Conservation (phyloP, 2,329 filamentous ascomycete genomes). For the Diaporthe sp. region DNA sequence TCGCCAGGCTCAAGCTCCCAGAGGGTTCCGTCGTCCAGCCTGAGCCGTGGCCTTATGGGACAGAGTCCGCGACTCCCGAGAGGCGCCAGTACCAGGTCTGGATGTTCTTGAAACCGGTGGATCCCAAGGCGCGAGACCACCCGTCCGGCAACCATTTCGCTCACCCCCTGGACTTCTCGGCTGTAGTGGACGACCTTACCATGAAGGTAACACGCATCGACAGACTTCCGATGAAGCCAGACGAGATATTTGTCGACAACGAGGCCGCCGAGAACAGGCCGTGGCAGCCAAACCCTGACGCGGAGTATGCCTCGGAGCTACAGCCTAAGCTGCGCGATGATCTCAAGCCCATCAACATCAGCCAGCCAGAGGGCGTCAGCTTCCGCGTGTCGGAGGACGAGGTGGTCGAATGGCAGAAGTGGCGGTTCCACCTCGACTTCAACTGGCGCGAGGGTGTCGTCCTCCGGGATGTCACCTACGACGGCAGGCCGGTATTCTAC, state of each 20-base stretch:
- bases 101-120: constrained; percentile 74
- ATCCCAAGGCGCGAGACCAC: constrained; percentile 68
- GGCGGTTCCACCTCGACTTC: constrained; percentile 75
- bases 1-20: constrained; percentile 73
- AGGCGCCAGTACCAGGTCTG: constrained; percentile 75
- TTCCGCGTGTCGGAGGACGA: constrained; percentile 57
- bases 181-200: constrained; percentile 73
- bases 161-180: constrained; percentile 75
- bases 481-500: constrained; percentile 72
- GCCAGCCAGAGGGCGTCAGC: constrained; percentile 75
- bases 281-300: constrained; percentile 67
- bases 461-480: constrained; percentile 73
- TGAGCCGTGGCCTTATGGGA: constrained; percentile 77
- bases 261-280: constrained; percentile 71
- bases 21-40: constrained; percentile 70
- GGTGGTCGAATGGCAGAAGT: constrained; percentile 55
- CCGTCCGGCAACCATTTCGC: constrained; percentile 74
- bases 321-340: constrained; percentile 67
- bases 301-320: constrained; percentile 77
- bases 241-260: constrained; percentile 56
- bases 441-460: constrained; percentile 74
- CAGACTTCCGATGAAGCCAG: constrained; percentile 68
- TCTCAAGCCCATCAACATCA: constrained; percentile 73
- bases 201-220: constrained; percentile 79
- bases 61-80: constrained; percentile 61